Evolutionary conservation across 2,329 filamentous ascomycete genomes (phyloP).

Genomic region (Arthrobotrys sinensis): DNA sequence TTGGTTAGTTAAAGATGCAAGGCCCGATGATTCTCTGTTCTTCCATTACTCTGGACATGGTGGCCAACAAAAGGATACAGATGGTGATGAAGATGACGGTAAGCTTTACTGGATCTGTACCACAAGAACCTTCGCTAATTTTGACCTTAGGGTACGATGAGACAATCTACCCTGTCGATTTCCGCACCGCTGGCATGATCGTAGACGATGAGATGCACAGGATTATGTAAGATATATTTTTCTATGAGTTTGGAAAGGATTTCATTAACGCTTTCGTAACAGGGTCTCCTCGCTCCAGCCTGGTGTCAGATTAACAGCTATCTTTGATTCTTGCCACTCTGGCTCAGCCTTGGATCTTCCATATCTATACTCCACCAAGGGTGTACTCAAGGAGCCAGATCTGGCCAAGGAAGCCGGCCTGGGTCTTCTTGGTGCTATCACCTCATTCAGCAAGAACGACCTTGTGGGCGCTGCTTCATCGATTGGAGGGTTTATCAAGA

Average conservation of each 20-base stretch:
- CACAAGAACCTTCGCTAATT: background rate
- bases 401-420: conserved; percentile 83
- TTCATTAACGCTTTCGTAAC: conserved; percentile 2
- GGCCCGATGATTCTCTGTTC: conserved; percentile 82
- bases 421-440: conserved; percentile 78
- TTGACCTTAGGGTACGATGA: conserved; percentile 74
- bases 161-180: conserved; percentile 84
- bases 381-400: conserved; percentile 85
- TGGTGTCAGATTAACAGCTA: conserved; percentile 86
- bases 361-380: conserved; percentile 84
- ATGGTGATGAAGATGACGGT: conserved; percentile 84
- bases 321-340: conserved; percentile 86
- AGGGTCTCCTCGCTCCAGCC: conserved; percentile 80
- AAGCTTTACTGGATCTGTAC: background rate
- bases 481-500: conserved; percentile 88
- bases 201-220: conserved; percentile 84
- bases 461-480: conserved; percentile 83
- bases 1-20: conserved; percentile 80
- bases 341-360: conserved; percentile 83
- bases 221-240: conserved; percentile 71
- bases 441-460: conserved; percentile 86
- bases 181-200: conserved; percentile 78
- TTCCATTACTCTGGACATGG: conserved; percentile 84
- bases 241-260: background rate
- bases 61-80: conserved; percentile 80